These are phyloP conservation scores for Nymphaea thermarum DNA, from an alignment of 164 flowering plant genomes.

Conservation along the genomic window DNA sequence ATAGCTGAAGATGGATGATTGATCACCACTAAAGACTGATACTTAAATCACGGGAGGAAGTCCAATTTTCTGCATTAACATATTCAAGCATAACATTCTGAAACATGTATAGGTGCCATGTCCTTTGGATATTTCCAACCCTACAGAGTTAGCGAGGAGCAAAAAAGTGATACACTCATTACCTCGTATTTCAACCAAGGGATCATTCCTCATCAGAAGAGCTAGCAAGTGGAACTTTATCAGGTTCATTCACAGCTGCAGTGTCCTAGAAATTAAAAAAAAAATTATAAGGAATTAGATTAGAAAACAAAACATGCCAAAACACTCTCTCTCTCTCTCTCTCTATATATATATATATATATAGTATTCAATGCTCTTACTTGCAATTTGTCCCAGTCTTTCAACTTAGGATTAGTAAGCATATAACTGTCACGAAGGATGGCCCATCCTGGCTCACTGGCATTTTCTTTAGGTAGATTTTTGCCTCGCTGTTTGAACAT, in stretches of 20 bases:
- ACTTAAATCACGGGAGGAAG: too few relatives aligned
- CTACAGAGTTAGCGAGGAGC: background rate
- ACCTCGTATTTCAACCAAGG: background rate
- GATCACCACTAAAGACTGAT: too few relatives aligned
- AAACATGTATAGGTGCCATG: background rate
- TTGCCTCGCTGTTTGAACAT: constrained; percentile 27
- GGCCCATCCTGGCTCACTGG: constrained; percentile 74
- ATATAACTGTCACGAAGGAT: constrained; percentile 78
- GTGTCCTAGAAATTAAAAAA: constrained; percentile 5
- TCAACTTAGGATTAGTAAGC: constrained; percentile 72
- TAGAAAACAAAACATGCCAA: background rate
- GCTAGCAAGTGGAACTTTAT: constrained; percentile 7
- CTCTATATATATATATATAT: too few relatives aligned
- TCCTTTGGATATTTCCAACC: background rate
- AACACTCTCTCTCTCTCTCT: background rate
- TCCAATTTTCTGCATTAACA: too few relatives aligned
- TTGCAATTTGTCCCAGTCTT: constrained; percentile 81
- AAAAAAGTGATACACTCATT: background rate
- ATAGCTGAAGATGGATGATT: too few relatives aligned
- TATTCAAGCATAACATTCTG: background rate
- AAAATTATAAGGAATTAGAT: background rate
- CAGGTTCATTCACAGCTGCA: constrained; percentile 3
- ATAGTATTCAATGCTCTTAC: constrained; percentile 23
- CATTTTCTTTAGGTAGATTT: constrained; percentile 15
- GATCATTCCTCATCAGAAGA: constrained; percentile 19